Percentiles rank a stretch among this genome's conserved stretches.
Evolutionary conservation across 306 rosid genomes (phyloP).

Genomic region (Dryas octopetala): DNA sequence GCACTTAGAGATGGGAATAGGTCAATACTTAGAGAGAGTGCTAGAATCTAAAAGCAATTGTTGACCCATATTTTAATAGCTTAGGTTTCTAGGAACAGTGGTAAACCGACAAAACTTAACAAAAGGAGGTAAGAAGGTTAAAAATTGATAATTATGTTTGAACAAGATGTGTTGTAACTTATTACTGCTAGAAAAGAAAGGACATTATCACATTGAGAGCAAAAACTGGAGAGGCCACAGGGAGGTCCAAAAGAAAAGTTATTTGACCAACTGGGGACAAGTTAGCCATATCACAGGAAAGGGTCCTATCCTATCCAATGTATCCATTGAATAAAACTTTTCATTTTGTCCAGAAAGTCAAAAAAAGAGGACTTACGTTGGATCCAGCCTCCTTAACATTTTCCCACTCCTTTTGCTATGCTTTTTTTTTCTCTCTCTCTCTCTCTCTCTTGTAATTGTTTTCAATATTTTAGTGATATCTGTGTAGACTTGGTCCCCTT

Average conservation of each 20-base stretch:
- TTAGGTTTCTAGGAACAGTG: no score
- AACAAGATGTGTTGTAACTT: no score
- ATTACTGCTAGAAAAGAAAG: no score
- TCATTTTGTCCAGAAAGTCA: conserved; percentile 43
- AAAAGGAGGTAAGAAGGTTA: no score
- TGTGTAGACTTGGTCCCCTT: conserved; percentile 31
- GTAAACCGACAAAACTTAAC: no score
- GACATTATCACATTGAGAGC: not conserved
- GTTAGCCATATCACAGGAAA: conserved; percentile 10
- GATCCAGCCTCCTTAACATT: conserved; percentile 42
- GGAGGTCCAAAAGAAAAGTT: conserved; percentile 1
- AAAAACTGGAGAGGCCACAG: not conserved
- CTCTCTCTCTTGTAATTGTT: conserved; percentile 1
- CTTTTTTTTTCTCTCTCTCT: conserved; percentile 6
- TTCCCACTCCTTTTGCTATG: conserved; percentile 29
- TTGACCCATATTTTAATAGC: no score
- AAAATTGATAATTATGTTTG: no score
- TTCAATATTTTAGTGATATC: not conserved
- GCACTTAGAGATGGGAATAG: no score
- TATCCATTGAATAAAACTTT: conserved; percentile 22
- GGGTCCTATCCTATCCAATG: conserved; percentile 21
- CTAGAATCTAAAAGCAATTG: no score
- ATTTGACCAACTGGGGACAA: conserved; percentile 29
- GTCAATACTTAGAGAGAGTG: no score
- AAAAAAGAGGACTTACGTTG: conserved; percentile 48